Base-by-base conservation (phyloP, 805 yeast genomes). In the Torulaspora maleeae region DNA sequence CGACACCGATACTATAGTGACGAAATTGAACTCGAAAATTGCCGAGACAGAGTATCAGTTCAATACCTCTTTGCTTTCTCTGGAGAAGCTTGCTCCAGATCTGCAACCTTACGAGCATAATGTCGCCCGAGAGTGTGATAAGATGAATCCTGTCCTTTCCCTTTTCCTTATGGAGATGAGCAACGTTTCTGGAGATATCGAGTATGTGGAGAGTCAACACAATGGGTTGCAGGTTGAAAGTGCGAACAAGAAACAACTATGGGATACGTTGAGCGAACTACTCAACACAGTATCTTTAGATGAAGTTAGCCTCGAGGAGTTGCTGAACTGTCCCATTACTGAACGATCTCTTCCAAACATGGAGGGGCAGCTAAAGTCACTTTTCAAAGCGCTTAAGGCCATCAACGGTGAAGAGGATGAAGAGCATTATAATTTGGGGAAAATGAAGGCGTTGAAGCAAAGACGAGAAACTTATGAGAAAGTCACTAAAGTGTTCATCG, bases 201-300 rank as follows among this genome's bases (percentile, higher is more conserved):
- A 77, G 37, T 77, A 74, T 41, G 80, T 89, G 34, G 95, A 88
- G 58, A 71, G 73, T 28, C 85, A 83, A 59, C 81, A 90, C 2
- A 79, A 83, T 55, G 95, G 95, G 39, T 65, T 88, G 13, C 96
- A 90, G 64, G 83, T 90, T 5, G 82, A 82, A 53, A 79, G 91
- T 4, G 80, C 86, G 36, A 90, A 90, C 66, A 86, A 85, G 63
- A 86, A 86, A 56, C 61, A 74, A n/a, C 69, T 89, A 19, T 83
- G 81, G 73, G 78, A 75, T 38, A 89, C 86, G 49, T 72, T 89
- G 44, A 77, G 77, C 32, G 78, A 75, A n/a, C 72, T 89, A 37
- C 66, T 89, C 49, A 75, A 76, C 39, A 83, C 86, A n/a, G 84
- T 86, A 7, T 77, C 82, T 45, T 71, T 88, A 22, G 80, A 81